These are phyloP conservation scores for Ogataea pini DNA, from an alignment of 805 yeast species.

Conservation along the genomic window DNA sequence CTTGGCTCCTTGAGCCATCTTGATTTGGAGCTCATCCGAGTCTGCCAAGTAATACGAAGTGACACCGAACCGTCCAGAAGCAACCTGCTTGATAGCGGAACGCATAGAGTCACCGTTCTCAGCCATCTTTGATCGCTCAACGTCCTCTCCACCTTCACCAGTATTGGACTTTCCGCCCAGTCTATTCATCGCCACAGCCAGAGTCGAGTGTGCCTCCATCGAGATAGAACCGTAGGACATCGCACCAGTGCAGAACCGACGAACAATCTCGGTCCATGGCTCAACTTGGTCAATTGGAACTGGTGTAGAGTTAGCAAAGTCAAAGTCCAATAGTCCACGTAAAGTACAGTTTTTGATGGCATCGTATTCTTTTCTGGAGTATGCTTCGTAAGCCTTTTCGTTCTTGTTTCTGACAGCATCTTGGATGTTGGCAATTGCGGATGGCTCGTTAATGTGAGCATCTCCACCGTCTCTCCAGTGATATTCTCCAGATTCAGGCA, in stretches of 20 bases:
- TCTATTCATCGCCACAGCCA: constrained; percentile 98
- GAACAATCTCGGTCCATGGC: constrained; percentile 99
- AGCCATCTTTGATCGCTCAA: constrained; percentile 78
- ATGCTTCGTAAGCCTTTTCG: constrained; percentile 87
- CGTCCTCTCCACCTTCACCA: constrained; percentile 99
- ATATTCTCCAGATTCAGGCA: constrained; percentile 95
- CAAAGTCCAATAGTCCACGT: constrained; percentile 92
- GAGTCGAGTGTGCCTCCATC: constrained; percentile 96
- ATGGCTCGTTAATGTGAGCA: constrained; percentile 91
- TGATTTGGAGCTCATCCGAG: constrained; percentile 96
- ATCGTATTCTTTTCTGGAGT: constrained; percentile 85
- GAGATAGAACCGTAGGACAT: constrained; percentile 99
- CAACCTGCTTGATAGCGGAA: constrained; percentile 97
- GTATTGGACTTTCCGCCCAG: constrained; percentile 97
- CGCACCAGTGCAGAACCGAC: constrained; percentile 98
- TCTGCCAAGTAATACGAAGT: constrained; percentile 92
- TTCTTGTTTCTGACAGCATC: constrained; percentile 98
- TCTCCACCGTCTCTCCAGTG: constrained; percentile 99
- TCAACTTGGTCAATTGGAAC: constrained; percentile 97
- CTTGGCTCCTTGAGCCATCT: constrained; percentile 99
- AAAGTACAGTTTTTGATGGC: constrained; percentile 91
- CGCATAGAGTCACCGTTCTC: constrained; percentile 97
- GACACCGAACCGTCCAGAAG: constrained; percentile 97
- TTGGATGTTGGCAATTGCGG: constrained; percentile 92
- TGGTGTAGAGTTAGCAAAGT: constrained; percentile 64